Percentiles rank a stretch among this genome's conserved stretches.
Conservation (phyloP, 495 filamentous ascomycete species). For the Podospora australis region DNA sequence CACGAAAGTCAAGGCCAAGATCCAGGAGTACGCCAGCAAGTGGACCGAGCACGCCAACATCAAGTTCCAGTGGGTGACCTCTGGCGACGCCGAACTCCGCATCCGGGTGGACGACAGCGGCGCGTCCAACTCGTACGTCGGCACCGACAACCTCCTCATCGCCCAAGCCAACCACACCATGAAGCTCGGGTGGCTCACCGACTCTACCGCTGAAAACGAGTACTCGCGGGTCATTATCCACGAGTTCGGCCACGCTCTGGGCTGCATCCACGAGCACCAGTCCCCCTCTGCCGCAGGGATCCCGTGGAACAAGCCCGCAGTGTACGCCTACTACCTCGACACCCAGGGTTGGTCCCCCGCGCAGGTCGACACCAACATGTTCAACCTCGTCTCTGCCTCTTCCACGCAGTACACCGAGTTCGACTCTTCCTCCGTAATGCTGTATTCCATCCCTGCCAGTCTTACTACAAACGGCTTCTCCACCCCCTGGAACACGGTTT, state of each 20-base stretch:
- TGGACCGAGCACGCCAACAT: conserved; percentile 7
- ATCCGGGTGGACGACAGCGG: conserved; percentile 2
- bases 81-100: conserved; percentile 5
- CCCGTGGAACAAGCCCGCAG: conserved; percentile 3
- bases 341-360: background rate
- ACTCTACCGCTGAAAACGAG: background rate
- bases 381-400: background rate
- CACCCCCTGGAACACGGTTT: background rate
- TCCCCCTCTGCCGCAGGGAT: background rate
- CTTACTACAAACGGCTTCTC: conserved; percentile 1
- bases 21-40: conserved; percentile 3
- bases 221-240: conserved; percentile 3
- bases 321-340: conserved; percentile 3
- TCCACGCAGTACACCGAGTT: conserved; percentile 7
- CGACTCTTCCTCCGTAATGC: conserved; percentile 3
- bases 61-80: conserved; percentile 1
- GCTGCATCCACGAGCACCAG: conserved; percentile 12
- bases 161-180: background rate
- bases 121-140: conserved; percentile 1
- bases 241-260: conserved; percentile 9
- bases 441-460: conserved; percentile 2
- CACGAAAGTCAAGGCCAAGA: conserved; percentile 4
- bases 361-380: conserved; percentile 6
- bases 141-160: background rate
- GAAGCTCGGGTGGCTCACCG: conserved; percentile 4